Base-by-base conservation (phyloP, 2,329 filamentous ascomycete genomes). In the Parascedosporium putredinis region DNA sequence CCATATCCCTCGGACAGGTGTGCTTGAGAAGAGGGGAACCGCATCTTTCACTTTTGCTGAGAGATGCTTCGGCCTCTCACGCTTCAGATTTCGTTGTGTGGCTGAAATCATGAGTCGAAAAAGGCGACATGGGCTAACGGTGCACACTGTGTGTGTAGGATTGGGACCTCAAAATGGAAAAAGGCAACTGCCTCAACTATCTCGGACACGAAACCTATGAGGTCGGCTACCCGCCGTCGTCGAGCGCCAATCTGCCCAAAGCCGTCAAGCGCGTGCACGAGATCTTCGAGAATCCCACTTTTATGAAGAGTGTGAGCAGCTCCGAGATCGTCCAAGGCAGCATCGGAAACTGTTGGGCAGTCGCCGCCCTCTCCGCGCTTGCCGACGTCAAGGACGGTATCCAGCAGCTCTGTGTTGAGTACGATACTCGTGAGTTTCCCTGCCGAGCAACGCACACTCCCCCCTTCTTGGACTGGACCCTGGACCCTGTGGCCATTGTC, bases 301-400 rank as follows among this genome's bases (percentile, higher is more conserved):
- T 91, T 60, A 67, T 79, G 66, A 64, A 69, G 47, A 81, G 79
- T 47, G 70, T 87, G 51, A 79, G 81, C 55, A 81, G 83, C 10
- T 79, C 81, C 51, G 86, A 93, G 61, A 79, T 90, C 52, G 85
- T 86, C 59, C 87, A 93, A 59, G 87, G 87, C 2, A 75, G 74
- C 36, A 75, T 85, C 33, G 87, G 86, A n/a, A 80, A 91, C 59
- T 93, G 87, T 67, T 91, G 86, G 86, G 77, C 89, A 48, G 83
- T 93, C 66, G 84, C 87, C 5, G 84, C 84, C 20, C 66, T 94
- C 24, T 88, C 83, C 27, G 86, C 86, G 0, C 72, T 94, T 56
- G 83, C 83, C 27, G 88, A 87, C 54, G 84, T 86, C 53, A 70
- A 82, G 44, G 80, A 76, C 1, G 72, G 86, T 12, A 81, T 95